Evolutionary conservation across 177 flowering plant species (phyloP).

Genomic region (Telopea speciosissima): DNA sequence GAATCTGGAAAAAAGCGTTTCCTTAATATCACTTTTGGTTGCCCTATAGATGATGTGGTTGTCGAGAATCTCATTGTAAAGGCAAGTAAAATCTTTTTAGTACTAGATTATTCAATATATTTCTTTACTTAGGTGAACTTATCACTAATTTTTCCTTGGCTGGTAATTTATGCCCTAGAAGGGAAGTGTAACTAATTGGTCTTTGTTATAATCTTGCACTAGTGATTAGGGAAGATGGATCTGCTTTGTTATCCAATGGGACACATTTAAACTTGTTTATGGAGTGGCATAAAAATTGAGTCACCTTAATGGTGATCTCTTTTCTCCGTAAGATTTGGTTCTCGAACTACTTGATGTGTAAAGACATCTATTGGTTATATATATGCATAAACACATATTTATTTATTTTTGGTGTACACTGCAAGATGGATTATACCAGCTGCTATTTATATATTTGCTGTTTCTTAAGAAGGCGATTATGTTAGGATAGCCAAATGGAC

Average conservation of each 20-base stretch:
- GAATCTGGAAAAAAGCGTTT: constrained; percentile 71
- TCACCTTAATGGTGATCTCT: background rate
- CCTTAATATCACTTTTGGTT: constrained; percentile 68
- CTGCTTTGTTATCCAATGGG: background rate
- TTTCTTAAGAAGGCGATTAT: background rate
- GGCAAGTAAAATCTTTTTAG: constrained; percentile 35
- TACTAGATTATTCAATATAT: background rate
- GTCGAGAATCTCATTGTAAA: constrained; percentile 72
- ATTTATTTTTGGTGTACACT: background rate
- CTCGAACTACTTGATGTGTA: background rate
- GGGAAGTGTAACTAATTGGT: background rate
- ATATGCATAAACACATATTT: no score
- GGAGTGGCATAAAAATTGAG: background rate
- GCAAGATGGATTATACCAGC: no score
- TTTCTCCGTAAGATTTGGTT: background rate
- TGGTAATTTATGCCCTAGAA: background rate
- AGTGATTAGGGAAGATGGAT: background rate
- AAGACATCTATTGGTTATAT: no score
- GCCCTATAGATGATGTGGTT: constrained; percentile 63
- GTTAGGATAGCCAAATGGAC: background rate
- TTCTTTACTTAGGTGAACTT: background rate
- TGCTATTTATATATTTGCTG: background rate
- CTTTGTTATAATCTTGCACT: background rate
- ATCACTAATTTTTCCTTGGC: background rate
- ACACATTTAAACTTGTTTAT: background rate